Conservation (phyloP, 106 monocot genomes). For the Dendrobium huoshanense region DNA sequence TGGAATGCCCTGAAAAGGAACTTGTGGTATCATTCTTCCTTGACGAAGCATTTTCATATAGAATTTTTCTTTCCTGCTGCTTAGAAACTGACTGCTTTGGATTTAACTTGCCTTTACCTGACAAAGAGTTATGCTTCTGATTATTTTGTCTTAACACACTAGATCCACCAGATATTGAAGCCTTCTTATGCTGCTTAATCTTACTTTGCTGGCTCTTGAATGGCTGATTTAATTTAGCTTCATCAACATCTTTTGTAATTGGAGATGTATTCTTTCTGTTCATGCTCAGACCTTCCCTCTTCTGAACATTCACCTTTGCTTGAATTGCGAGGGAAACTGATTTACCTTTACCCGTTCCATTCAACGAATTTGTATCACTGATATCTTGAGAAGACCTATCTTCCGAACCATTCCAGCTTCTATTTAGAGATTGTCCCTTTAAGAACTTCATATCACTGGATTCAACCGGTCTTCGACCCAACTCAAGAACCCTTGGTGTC, state of each 20-base stretch:
- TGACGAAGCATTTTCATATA: constrained; percentile 26
- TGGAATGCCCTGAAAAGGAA: constrained; percentile 28
- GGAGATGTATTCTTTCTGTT: background rate
- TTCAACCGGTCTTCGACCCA: constrained; percentile 25
- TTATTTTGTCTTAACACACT: constrained; percentile 71
- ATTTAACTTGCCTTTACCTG: constrained; percentile 36
- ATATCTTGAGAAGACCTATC: constrained; percentile 6
- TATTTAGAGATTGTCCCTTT: constrained; percentile 31
- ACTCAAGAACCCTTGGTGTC: constrained; percentile 27
- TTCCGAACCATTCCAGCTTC: constrained; percentile 36
- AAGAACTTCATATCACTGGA: constrained; percentile 21
- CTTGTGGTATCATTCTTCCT: constrained; percentile 21
- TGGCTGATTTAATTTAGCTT: constrained; percentile 11
- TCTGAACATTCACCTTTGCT: constrained; percentile 74
- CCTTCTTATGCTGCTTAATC: constrained; percentile 40
- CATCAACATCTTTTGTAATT: constrained; percentile 22
- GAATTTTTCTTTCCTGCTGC: constrained; percentile 35
- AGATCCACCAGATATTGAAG: constrained; percentile 22
- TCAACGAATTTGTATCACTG: constrained; percentile 16
- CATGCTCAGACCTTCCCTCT: constrained; percentile 34
- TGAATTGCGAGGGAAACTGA: constrained; percentile 67
- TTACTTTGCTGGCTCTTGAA: constrained; percentile 28
- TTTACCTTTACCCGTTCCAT: constrained; percentile 40
- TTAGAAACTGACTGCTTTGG: constrained; percentile 26
- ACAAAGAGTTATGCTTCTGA: constrained; percentile 58